These are phyloP conservation scores for Rhynchosporium secalis DNA, from an alignment of 2,329 filamentous ascomycete species.

Conservation along the genomic window DNA sequence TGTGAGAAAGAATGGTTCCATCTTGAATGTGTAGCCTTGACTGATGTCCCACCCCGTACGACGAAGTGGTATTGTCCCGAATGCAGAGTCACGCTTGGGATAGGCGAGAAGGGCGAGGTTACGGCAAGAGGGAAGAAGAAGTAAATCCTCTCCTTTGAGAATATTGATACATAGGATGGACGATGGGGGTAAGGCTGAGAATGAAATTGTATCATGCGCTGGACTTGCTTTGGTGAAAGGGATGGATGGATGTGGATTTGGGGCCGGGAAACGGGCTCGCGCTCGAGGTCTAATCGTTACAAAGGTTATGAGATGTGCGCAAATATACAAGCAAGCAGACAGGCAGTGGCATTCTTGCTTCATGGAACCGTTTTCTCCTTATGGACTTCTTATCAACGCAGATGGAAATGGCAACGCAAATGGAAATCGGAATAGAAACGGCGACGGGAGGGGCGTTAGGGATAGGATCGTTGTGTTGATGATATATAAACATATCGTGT, in stretches of 20 bases:
- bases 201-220: background rate
- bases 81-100: constrained; percentile 63
- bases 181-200: background rate
- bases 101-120: constrained; percentile 64
- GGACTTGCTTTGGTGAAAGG: background rate
- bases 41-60: constrained; percentile 66
- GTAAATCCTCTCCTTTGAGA: constrained; percentile 17
- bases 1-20: constrained; percentile 88
- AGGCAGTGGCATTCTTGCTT: no score
- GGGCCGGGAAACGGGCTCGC: no score
- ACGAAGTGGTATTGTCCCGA: constrained; percentile 86
- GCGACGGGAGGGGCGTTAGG: no score
- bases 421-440: no score
- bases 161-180: background rate
- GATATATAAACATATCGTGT: no score
- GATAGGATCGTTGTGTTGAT: no score
- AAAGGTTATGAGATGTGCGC: background rate
- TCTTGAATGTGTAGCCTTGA: constrained; percentile 71
- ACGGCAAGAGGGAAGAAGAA: constrained; percentile 43
- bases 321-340: no score
- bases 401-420: no score
- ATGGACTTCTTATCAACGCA: no score
- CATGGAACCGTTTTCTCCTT: no score
- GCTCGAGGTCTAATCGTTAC: background rate
- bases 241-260: background rate